These are phyloP conservation scores for Mycosphaerella sp. DNA, from an alignment of 2,329 filamentous ascomycete species.

Conservation along the genomic window DNA sequence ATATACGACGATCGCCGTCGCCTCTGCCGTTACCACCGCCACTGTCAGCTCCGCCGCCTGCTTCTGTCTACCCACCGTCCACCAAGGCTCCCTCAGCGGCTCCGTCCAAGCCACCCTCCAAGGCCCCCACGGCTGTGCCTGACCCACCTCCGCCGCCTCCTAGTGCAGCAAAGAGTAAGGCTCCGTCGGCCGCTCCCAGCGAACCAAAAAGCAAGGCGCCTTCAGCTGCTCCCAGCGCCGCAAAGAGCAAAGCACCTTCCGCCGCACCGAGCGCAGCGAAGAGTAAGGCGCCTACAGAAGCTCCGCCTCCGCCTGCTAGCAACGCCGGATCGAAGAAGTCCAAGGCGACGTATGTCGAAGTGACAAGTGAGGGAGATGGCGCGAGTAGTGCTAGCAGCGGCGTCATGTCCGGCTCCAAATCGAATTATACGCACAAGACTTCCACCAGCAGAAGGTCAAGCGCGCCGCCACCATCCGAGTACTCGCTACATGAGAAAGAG, in stretches of 20 bases:
- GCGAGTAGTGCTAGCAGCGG: slow-evolving; percentile 14
- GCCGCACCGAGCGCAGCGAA: slow-evolving; percentile 16
- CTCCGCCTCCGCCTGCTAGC: slow-evolving; percentile 3
- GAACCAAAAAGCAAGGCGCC: slow-evolving; percentile 16
- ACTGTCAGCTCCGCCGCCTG: slow-evolving; percentile 13
- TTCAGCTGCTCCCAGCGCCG: slow-evolving; percentile 19
- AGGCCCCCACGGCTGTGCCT: slow-evolving; percentile 13
- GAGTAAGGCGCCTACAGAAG: slow-evolving; percentile 15
- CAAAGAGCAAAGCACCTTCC: slow-evolving; percentile 22
- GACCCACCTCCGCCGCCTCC: slow-evolving; percentile 1
- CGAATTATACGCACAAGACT: slow-evolving; percentile 4
- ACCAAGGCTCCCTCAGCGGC: slow-evolving; percentile 13
- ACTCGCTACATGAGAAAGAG: slow-evolving; percentile 42
- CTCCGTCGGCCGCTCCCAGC: slow-evolving; percentile 19
- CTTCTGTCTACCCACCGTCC: slow-evolving; percentile 16
- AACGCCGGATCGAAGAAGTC: slow-evolving; percentile 3
- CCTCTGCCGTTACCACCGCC: slow-evolving; percentile 12
- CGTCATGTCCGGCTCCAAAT: slow-evolving; percentile 9
- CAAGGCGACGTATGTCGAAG: slow-evolving; percentile 42
- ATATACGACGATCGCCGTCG: slow-evolving; percentile 18
- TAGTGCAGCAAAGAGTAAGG: slow-evolving; percentile 20
- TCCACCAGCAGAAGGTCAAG: slow-evolving; percentile 1
- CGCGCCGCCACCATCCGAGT: slow-evolving; percentile 26
- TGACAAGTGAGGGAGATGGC: slow-evolving; percentile 28
- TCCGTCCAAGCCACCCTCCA: slow-evolving; percentile 24